Percentiles rank a stretch among this genome's conserved stretches.
Evolutionary conservation across 108 stramenopile genomes (phyloP).

Genomic region (Conticribra guillardii): DNA sequence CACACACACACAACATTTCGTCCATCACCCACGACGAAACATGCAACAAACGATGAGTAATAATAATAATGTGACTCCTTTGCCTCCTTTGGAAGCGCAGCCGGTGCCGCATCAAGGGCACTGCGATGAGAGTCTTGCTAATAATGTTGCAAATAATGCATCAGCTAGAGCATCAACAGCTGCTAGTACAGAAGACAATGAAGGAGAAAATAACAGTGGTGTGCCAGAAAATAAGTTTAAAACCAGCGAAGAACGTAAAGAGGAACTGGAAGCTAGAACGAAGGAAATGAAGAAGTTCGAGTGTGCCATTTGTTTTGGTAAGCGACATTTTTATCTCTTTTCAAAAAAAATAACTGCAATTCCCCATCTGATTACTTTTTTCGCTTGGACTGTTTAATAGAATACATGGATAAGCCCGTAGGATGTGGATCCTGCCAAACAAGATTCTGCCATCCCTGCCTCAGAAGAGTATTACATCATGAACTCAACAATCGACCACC

Average conservation of each 20-base stretch:
- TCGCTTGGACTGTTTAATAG: too few species aligned
- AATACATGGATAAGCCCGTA: slow-evolving; percentile 45
- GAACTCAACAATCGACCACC: background rate
- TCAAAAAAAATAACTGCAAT: background rate
- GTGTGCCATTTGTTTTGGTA: slow-evolving; percentile 47
- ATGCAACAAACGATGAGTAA: too few species aligned
- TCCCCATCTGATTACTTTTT: background rate
- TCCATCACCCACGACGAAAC: too few species aligned
- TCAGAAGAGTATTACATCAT: slow-evolving; percentile 24
- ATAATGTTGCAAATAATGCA: too few species aligned
- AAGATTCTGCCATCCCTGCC: slow-evolving; percentile 42
- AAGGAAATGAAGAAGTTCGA: slow-evolving; percentile 32
- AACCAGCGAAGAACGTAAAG: too few species aligned
- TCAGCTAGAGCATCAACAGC: too few species aligned
- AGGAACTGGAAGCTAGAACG: background rate
- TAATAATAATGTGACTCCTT: too few species aligned
- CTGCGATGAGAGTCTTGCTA: background rate
- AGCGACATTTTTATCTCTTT: background rate
- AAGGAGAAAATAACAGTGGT: background rate
- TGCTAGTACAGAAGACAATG: background rate
- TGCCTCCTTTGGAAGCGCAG: slow-evolving; percentile 13
- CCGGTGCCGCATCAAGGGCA: slow-evolving; percentile 7
- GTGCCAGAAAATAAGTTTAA: background rate
- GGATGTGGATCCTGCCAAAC: slow-evolving; percentile 50
- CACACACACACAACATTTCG: too few species aligned